Base-by-base conservation (phyloP, 371 early-diverging fungal species). In the Lichtheimia ornata region DNA sequence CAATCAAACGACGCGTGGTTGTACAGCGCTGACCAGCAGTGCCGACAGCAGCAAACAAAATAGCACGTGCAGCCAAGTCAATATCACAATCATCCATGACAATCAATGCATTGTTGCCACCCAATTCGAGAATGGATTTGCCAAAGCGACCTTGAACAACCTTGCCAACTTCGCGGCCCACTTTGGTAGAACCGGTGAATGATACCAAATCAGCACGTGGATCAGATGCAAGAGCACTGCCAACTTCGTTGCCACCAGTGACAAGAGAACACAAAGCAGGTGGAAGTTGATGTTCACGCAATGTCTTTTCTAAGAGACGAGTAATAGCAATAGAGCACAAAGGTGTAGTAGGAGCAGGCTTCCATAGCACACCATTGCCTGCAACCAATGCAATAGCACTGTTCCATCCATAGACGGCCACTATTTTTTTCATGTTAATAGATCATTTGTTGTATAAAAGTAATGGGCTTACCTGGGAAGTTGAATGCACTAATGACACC, bases 1-100 rank as follows among this genome's bases (percentile, higher is more conserved):
- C 75, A 71, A 96, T 88, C 69, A 97, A 79, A 42, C 97, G 91
- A 28, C 97, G 90, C 2, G 96, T 92, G 27, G 97, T 97, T 1
- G 98, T 97, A 76, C 98, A 97, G 35, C 98, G 82, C 77, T 97
- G 98, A 24, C 98, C 97, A 47, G 96, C 94, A 22, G 97, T 97
- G 42, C 98, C 98, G 7, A 97, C 97, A 17, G 98, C 96, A 15
- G 98, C 97, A 79, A 97, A 97, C 49, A 97, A 78, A 53, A 93
- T 87, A 12, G 95, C 86, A 42, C 94, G 87, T 11, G 96, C 81
- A 6, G 97, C 97, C 50, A 97, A 74, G 53, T 96, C 95, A 20
- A 96, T 63, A 69, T 97, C 95, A n/a, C 97, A 96, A 62, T 97
- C 97, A 24, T 90, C 89, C 71, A 90, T 91, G 43, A 94, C 95